Evolutionary conservation across 1,139 yeast species (phyloP), one percentile per base, ranked within the genome.

Genomic region (Yamadazyma spencermartinsiae): DNA sequence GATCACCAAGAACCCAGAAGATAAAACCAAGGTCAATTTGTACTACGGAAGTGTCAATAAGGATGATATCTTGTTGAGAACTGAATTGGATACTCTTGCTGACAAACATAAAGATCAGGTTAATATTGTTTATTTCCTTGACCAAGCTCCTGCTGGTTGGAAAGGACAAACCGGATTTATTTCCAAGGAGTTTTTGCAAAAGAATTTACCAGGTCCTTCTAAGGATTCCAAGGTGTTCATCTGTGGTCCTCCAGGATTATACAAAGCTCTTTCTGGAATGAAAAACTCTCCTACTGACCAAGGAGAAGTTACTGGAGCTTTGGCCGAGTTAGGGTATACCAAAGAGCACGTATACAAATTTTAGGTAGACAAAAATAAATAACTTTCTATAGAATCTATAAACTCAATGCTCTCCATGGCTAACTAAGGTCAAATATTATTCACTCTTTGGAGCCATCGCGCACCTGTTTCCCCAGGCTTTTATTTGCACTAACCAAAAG

Each of bases 341-440:
- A 84, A 86, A 72, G 90, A 86, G 44, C 82, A 87, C 57, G 98
- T 92, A 37, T 90, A 79, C 70, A 92, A 92, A 73, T 92, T 88
- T 63, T 92, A 80, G 53, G 42, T 33, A 4, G 12, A 12, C 3
- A 25, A 5, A 30, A 16, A 10, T 27, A 12, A 27, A 27, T 27
- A 27, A n/a, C n/a, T n/a, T n/a, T n/a, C n/a, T n/a, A n/a, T n/a
- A n/a, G n/a, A n/a, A n/a, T n/a, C n/a, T n/a, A n/a, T n/a, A n/a
- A n/a, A n/a, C n/a, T n/a, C n/a, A n/a, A n/a, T n/a, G n/a, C n/a
- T n/a, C n/a, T n/a, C n/a, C n/a, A n/a, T n/a, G n/a, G n/a, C n/a
- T n/a, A n/a, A n/a, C n/a, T n/a, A n/a, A n/a, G n/a, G n/a, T n/a
- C n/a, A n/a, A n/a, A n/a, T n/a, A n/a, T n/a, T n/a, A n/a, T n/a